Evolutionary conservation across 2,329 filamentous ascomycete genomes (phyloP), one percentile per base, ranked within the genome.

Genomic region (Scedosporium minutisporum): DNA sequence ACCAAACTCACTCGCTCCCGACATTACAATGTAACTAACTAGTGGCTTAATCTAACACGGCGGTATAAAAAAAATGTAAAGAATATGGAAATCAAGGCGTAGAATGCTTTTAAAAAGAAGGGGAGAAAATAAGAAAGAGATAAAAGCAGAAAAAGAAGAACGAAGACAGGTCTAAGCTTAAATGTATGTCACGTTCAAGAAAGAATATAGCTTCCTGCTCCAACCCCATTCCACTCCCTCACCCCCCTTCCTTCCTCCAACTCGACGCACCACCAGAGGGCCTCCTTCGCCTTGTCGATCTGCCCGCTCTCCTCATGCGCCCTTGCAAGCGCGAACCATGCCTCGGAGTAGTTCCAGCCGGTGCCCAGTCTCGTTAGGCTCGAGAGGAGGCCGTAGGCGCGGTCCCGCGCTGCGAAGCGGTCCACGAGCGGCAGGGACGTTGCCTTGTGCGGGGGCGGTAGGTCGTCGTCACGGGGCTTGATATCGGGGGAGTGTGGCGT

Each of bases 201-300:
- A 23, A 55, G 51, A 57, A 89, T 83, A 74, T 90, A 90, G 21
- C 88, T 82, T 21, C 86, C 85, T 59, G 80, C 80, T 3, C 84
- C 87, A 29, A 91, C 81, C 67, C 83, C 87, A 33, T 80, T 82
- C 95, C 93, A 97, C 64, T 84, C 82, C 63, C 95, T 85, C 58
- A 96, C 83, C 0, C 88, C 91, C 66, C 85, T 86, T 6, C 85
- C 86, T 72, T 99, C 93, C 72, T 97, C 95, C 33, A 99, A 80
- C 75, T 97, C 92, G 12, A 99, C 90, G 69, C 93, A 96, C 92
- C 93, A 97, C 95, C 95, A 97, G 6, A 97, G 81, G 57, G 93
- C 91, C 68, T 95, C 89, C 76, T 93, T 96, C 14, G 95, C 89
- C 78, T 93, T 96, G 44, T 95, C 90, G 1, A 85, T 75, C 76